Base-by-base conservation (phyloP, 352 stramenopile genomes). In the Blastocystis hominis region DNA sequence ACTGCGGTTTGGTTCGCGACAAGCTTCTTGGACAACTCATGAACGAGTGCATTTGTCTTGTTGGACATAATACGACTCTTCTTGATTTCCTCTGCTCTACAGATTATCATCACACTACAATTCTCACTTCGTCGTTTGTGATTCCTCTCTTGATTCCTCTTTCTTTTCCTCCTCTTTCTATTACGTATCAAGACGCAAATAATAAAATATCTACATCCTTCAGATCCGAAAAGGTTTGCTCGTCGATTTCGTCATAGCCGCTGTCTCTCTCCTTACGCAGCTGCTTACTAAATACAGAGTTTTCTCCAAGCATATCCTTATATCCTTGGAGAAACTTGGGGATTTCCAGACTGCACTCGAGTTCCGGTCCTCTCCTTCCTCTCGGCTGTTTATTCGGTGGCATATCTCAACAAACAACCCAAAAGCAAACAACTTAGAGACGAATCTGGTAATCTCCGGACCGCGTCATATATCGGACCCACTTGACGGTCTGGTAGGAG, bases 341-440 rank as follows among this genome's bases (percentile, higher is more conserved):
- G 36, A 75, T 47, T 17, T 10, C 13, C 36, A 75, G 24, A 50
- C 63, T 36, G 1, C 36, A 75, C 13, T 75, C 63, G 7, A 75
- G 34, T 13, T 20, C 42, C 15, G 7, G 15, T 20, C 7, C 63
- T 75, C 47, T 47, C 24, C 36, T 40, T 47, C 47, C 36, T 75
- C 47, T 50, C 6, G 9, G 42, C 34, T 40, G 34, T 40, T 68
- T 24, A 68, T 68, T 10, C 34, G 59, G 34, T n/a, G 53, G 15
- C n/a, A 15, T 68, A 0, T 36, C 20, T 10, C 59, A 68, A 68
- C 59, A 68, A 13, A 30, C 59, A 68, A 6, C 17, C 59, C 59
- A 68, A 5, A 10, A 6, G 17, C 59, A 9, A 55, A 55, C 59
- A 68, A 68, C 91, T 76, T 42, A 6, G 86, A 68, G 17, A 91